A percentile compares a stretch with the other conserved stretches of the same genome.
These are phyloP conservation scores for Arctium minus DNA, from an alignment of 129 eudicot species.

Conservation along the genomic window DNA sequence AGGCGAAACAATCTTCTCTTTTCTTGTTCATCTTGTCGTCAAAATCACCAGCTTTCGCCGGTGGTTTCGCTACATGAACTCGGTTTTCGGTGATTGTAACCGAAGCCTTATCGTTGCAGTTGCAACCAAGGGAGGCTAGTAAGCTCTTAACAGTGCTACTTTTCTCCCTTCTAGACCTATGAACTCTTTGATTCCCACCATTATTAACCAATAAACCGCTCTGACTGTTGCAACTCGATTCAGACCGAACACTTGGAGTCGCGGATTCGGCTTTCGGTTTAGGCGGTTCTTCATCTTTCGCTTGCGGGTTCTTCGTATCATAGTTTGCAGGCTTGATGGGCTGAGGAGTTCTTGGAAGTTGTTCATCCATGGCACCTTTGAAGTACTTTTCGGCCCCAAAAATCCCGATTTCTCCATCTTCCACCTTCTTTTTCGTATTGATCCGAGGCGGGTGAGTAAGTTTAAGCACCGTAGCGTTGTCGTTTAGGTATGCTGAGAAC, in stretches of 20 bases:
- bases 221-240: conserved; percentile 65
- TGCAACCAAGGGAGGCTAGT: conserved; percentile 40
- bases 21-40: conserved; percentile 7
- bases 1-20: conserved; percentile 26
- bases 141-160: conserved; percentile 32
- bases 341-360: conserved; percentile 19
- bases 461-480: conserved; percentile 34
- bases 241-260: conserved; percentile 60
- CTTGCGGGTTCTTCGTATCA: conserved; percentile 17
- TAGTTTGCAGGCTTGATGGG: conserved; percentile 10
- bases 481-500: conserved; percentile 47
- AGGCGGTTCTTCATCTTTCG: neutral
- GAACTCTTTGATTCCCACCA: conserved; percentile 11
- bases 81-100: conserved; percentile 33
- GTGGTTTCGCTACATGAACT: neutral
- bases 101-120: conserved; percentile 52
- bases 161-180: conserved; percentile 22
- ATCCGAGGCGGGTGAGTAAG: conserved; percentile 23
- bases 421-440: conserved; percentile 33
- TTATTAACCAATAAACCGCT: conserved; percentile 37
- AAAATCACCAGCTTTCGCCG: conserved; percentile 7
- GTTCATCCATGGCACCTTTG: conserved; percentile 49
- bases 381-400: conserved; percentile 81
- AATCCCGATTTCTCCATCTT: conserved; percentile 61
- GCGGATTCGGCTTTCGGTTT: conserved; percentile 24